Conservation (phyloP, 768 basidiomycete species). For the Leccinum incarnatum region DNA sequence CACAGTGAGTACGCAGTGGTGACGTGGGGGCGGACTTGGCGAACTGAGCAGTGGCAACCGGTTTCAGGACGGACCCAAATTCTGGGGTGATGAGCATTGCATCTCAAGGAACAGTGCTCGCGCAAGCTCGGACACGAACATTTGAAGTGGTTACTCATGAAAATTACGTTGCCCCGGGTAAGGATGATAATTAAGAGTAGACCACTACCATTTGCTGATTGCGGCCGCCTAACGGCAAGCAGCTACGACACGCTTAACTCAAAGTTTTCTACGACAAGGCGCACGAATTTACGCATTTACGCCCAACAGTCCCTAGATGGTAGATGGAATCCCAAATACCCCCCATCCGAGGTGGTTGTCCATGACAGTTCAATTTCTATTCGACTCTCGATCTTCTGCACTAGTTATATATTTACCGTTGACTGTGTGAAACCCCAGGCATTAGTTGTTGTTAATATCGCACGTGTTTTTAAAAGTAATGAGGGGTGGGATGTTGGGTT, state of each 20-base stretch:
- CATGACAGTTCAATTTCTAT: constrained; percentile 12
- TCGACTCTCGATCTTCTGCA: constrained; percentile 29
- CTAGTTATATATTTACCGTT: constrained; percentile 24
- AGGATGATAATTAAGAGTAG: constrained; percentile 33
- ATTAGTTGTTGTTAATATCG: constrained; percentile 16
- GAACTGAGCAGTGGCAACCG: constrained; percentile 17
- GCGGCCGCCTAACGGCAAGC: constrained; percentile 14
- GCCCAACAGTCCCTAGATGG: constrained; percentile 34
- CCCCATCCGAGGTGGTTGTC: constrained; percentile 15
- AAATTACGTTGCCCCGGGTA: constrained; percentile 79
- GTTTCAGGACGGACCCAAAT: constrained; percentile 42
- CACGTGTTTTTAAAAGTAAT: constrained; percentile 13
- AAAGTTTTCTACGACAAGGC: constrained; percentile 56
- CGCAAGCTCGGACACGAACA: constrained; percentile 64
- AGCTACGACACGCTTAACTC: constrained; percentile 52
- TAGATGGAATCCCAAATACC: constrained; percentile 17
- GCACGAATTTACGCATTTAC: constrained; percentile 55
- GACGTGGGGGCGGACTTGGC: constrained; percentile 8
- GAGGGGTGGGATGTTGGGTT: constrained; percentile 7
- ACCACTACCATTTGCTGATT: constrained; percentile 15
- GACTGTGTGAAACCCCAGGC: constrained; percentile 13
- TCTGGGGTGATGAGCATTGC: constrained; percentile 50
- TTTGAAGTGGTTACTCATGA: constrained; percentile 78
- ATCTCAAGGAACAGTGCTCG: constrained; percentile 63
- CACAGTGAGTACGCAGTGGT: constrained; percentile 52